phyloP scores from a whole-genome alignment of 768 basidiomycete species.

The Hygrocybe punicea region DNA sequence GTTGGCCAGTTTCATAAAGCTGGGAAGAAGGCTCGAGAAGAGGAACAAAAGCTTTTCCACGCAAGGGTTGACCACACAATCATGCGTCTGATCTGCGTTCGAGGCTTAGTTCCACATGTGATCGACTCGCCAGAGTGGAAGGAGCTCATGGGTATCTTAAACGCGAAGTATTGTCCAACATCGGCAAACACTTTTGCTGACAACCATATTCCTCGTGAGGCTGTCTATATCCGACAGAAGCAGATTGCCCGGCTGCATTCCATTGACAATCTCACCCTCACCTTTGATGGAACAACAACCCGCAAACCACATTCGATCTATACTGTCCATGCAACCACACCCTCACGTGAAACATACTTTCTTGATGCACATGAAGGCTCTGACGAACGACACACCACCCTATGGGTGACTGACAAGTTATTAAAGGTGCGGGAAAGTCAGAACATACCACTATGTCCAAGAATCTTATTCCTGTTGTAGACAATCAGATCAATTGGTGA shows the following conservation, averaged over 20 bases:
- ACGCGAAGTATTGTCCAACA: slow-evolving; percentile 9
- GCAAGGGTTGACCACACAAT: slow-evolving; percentile 18
- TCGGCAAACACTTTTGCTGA: slow-evolving; percentile 11
- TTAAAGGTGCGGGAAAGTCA: slow-evolving; percentile 3
- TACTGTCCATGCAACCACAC: slow-evolving; percentile 19
- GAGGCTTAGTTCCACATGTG: slow-evolving; percentile 20
- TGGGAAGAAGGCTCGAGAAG: slow-evolving; percentile 7
- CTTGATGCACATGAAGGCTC: slow-evolving; percentile 20
- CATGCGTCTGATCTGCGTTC: slow-evolving; percentile 22
- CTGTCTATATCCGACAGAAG: slow-evolving; percentile 5
- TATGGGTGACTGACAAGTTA: slow-evolving; percentile 13
- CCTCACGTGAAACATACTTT: slow-evolving; percentile 9
- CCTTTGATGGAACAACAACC: slow-evolving; percentile 21
- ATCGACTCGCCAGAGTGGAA: slow-evolving; percentile 25
- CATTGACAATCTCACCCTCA: slow-evolving; percentile 13
- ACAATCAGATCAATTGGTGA: slow-evolving; percentile 18
- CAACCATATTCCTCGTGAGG: slow-evolving; percentile 15
- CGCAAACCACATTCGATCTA: slow-evolving; percentile 18
- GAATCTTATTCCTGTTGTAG: slow-evolving; percentile 3
- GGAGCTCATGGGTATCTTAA: slow-evolving; percentile 17
- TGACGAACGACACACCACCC: slow-evolving; percentile 15
- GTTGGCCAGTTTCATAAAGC: background rate
- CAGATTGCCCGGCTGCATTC: slow-evolving; percentile 2
- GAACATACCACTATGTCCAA: background rate
- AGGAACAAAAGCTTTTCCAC: background rate